Base-by-base conservation (phyloP, 345 rosid species). In the Gossypium arboreum region DNA sequence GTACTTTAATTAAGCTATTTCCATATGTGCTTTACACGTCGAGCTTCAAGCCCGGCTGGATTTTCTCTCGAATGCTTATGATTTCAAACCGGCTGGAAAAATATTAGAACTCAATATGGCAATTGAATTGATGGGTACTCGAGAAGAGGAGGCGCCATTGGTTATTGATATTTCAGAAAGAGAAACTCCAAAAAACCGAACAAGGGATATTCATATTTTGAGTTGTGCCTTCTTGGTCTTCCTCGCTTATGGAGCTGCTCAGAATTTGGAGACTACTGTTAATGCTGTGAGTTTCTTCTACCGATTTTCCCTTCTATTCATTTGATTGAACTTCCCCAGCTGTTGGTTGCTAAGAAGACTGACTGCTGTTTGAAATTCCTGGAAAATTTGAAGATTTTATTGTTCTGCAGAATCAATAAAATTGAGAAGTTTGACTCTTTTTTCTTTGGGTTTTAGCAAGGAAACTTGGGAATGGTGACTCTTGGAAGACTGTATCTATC, bases 201-300 rank as follows among this genome's bases (percentile, higher is more conserved):
- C 87, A 1, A 86, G 85, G 44, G 98, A 94, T 68, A 84, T 94
- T 72, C 93, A 91, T 81, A 85, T 94, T 66, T 81, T 94, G 66
- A 92, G 97, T 83, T 84, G 81, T 71, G 88, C 94, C 48, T 58
- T 58, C 17, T 76, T 94, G 78, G 76, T 94, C 71, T 94, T 94
- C 79, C 90, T 85, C 65, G 90, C 97, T 64, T 94, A 81, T 61
- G 98, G 98, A 65, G 98, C 97, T 73, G 97, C 98, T 78, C 97
- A 94, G 86, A 94, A 94, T 83, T 88, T 94, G 24, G 90, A 92
- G 82, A 91, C 92, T 13, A 92, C 92, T 24, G 79, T 94, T 75
- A 91, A 94, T 73, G 79, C 90, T 62, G 97, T 94, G 70, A 84
- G 86, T 83, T 59, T 24, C 63, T 59, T 12, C 29, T 22, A 12